Conservation (phyloP, 257 asterid species). For the Solanum microdontum region DNA sequence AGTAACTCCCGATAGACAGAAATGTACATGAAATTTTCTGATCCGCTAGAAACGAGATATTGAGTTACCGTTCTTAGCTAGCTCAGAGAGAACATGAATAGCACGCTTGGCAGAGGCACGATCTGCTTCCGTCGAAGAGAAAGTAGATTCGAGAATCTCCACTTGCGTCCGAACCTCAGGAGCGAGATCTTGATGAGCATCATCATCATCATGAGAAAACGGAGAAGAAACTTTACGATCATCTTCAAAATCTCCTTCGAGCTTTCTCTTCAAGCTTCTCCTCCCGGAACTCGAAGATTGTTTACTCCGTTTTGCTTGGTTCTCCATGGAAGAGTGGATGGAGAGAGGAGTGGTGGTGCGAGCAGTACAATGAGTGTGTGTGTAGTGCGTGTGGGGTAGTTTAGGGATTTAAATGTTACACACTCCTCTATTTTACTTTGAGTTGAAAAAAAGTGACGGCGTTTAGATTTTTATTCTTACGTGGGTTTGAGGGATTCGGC, state of each 20-base stretch:
- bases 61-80: slow-evolving; percentile 32
- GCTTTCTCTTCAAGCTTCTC: slow-evolving; percentile 83
- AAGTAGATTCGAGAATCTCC: slow-evolving; percentile 20
- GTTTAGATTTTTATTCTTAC: not conserved
- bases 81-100: slow-evolving; percentile 27
- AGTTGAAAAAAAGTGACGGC: not conserved
- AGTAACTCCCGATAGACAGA: not conserved
- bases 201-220: slow-evolving; percentile 6
- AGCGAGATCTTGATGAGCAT: slow-evolving; percentile 50
- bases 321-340: slow-evolving; percentile 8
- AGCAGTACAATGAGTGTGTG: not conserved
- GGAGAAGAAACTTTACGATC: slow-evolving; percentile 33
- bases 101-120: slow-evolving; percentile 33
- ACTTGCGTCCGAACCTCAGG: slow-evolving; percentile 25
- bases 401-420: slow-evolving; percentile 13
- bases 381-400: slow-evolving; percentile 28
- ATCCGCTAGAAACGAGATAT: not conserved
- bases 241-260: slow-evolving; percentile 46
- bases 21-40: not conserved
- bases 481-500: not conserved
- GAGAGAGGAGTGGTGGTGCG: not conserved
- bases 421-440: not conserved
- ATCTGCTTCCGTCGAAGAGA: slow-evolving; percentile 27
- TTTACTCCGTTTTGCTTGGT: slow-evolving; percentile 50
- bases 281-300: slow-evolving; percentile 32